Evolutionary conservation across 106 monocot genomes (phyloP).

Genomic region (Triglochin maritima): DNA sequence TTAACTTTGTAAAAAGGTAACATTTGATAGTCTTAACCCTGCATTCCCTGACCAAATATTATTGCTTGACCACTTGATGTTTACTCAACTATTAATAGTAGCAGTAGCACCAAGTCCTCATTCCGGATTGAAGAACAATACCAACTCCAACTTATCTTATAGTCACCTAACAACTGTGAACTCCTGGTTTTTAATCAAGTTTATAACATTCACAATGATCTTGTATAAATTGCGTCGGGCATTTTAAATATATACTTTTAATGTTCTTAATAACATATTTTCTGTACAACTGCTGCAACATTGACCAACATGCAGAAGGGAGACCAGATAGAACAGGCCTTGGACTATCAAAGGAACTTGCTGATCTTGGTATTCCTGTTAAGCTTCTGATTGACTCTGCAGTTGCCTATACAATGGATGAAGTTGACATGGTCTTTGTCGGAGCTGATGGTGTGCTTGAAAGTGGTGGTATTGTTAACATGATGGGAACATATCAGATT

Average conservation of each 20-base stretch:
- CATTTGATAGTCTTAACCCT: too few species aligned
- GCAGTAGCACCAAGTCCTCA: too few species aligned
- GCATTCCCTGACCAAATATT: too few species aligned
- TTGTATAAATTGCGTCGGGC: background rate
- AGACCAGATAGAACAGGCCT: slow-evolving; percentile 90
- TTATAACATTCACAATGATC: background rate
- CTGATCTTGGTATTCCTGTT: slow-evolving; percentile 52
- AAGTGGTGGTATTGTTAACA: slow-evolving; percentile 93
- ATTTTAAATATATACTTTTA: background rate
- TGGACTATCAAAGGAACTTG: slow-evolving; percentile 65
- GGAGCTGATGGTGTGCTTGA: slow-evolving; percentile 96
- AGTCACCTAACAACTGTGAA: background rate
- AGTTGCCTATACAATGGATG: slow-evolving; percentile 82
- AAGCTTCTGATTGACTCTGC: slow-evolving; percentile 91
- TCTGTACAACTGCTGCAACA: background rate
- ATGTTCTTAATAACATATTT: background rate
- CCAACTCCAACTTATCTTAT: too few species aligned
- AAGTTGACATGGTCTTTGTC: slow-evolving; percentile 92
- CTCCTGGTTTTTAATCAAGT: background rate
- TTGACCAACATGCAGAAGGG: slow-evolving; percentile 48
- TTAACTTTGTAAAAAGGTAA: background rate
- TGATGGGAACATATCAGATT: slow-evolving; percentile 98
- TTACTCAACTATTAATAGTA: too few species aligned
- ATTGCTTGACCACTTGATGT: too few species aligned
- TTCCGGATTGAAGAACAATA: too few species aligned